phyloP scores from a whole-genome alignment of 2,329 filamentous ascomycete species.

The Verticillium longisporum region DNA sequence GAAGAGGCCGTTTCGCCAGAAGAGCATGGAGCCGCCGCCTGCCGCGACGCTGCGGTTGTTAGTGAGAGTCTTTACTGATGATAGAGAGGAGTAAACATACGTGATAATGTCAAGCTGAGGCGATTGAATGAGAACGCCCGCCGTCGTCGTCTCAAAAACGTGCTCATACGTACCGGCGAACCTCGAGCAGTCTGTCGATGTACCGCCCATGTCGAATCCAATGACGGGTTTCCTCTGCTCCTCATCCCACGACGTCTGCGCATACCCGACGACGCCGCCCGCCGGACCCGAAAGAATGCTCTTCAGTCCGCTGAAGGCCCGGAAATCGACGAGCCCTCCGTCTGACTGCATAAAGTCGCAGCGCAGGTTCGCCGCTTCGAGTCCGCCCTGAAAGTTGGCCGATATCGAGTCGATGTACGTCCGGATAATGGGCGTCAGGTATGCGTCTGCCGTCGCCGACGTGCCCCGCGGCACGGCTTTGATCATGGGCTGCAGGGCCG shows the following conservation, averaged over 20 bases:
- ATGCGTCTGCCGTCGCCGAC: conserved; percentile 35
- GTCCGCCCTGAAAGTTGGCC: conserved; percentile 27
- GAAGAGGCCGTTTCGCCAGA: conserved; percentile 67
- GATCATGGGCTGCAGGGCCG: conserved; percentile 32
- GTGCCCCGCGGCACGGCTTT: conserved; percentile 36
- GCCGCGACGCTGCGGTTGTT: conserved; percentile 63
- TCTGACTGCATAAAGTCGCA: conserved; percentile 70
- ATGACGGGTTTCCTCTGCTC: conserved; percentile 63
- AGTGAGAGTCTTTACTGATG: too few relatives aligned
- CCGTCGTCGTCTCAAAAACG: conserved; percentile 52
- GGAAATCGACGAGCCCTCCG: conserved; percentile 44
- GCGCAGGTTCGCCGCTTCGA: conserved; percentile 30
- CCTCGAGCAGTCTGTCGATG: conserved; percentile 66
- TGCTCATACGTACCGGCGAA: conserved; percentile 44
- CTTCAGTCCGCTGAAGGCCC: conserved; percentile 60
- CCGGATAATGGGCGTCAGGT: conserved; percentile 31
- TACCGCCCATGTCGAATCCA: conserved; percentile 74
- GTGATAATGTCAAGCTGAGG: too few relatives aligned
- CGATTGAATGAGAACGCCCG: too few relatives aligned
- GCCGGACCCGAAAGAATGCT: conserved; percentile 69
- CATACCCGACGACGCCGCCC: conserved; percentile 72
- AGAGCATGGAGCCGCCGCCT: conserved; percentile 64
- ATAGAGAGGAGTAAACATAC: too few relatives aligned
- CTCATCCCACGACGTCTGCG: conserved; percentile 64
- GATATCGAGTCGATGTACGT: conserved; percentile 26